Base-by-base conservation (phyloP, 1,284 basidiomycete species). In the Apiotrichum akiyoshidainum region DNA sequence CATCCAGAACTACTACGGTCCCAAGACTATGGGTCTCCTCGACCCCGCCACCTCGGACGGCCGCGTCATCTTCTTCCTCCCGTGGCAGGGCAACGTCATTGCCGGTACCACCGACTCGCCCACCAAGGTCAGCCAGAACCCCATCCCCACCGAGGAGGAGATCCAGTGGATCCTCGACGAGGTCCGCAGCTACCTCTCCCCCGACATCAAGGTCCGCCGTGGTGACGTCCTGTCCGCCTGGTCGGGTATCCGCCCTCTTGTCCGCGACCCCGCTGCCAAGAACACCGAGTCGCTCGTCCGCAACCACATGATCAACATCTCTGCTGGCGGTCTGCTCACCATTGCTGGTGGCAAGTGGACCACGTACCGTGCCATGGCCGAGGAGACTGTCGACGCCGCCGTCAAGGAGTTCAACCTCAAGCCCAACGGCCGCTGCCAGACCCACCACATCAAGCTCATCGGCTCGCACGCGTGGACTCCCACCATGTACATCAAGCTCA, bases 311-410 rank as follows among this genome's bases (percentile, higher is more conserved):
- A 90, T 97, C 70, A 85, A 94, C 76, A 85, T 94, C 44, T 85
- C 84, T 54, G 82, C 84, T 35, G 86, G 85, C 63, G 93, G 93
- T 21, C 80, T 99, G 65, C 78, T 99, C 60, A 98, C 94, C 19
- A 95, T 98, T 69, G 92, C 92, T 9, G 95, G 95, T 48, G 95
- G 95, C 7, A 99, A 98, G 79, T 99, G 95, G 95, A 99, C 95
- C 54, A 98, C 95, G 34, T 99, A 98, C 78, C 82, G 92, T 55
- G 88, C 88, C 53, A 98, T 98, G 95, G 92, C 95, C 35, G 85
- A 94, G 80, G 92, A 99, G 81, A 91, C 92, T 0, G 88, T 98
- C 49, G 90, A 98, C 78, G 82, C 83, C 58, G 95, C 94, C 12
- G 83, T 98, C 64, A 83, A 89, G 74, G 84, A 84, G 56, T 97